Percentiles rank a stretch among this genome's conserved stretches.
These are phyloP conservation scores for Sungouiella thailandica DNA, from an alignment of 805 yeast species.

Conservation along the genomic window DNA sequence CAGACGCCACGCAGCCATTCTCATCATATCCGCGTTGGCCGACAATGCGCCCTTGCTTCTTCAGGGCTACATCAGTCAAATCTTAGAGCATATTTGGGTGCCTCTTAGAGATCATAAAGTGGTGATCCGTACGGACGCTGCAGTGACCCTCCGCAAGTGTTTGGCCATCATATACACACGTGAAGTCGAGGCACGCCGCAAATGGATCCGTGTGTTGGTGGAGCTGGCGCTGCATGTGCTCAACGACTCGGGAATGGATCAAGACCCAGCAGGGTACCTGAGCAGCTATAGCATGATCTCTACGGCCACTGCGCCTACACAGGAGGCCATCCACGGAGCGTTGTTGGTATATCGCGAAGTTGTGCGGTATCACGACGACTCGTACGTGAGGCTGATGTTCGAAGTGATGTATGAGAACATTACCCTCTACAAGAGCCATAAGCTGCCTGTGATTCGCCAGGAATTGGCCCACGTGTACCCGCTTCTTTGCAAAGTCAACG, in stretches of 20 bases:
- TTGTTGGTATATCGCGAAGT: constrained; percentile 78
- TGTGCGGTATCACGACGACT: constrained; percentile 60
- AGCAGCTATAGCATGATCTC: constrained; percentile 7
- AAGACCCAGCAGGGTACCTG: constrained; percentile 3
- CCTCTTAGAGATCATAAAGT: constrained; percentile 78
- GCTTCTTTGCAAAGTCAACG: constrained; percentile 71
- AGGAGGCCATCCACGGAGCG: constrained; percentile 84
- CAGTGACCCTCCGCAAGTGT: constrained; percentile 72
- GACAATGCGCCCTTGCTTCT: constrained; percentile 81
- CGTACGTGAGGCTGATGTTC: constrained; percentile 64
- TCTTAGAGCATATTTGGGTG: constrained; percentile 80
- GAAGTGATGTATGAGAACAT: constrained; percentile 75
- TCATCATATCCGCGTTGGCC: constrained; percentile 79
- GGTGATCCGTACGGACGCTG: constrained; percentile 77
- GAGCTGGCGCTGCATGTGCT: constrained; percentile 64
- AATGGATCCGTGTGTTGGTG: constrained; percentile 70
- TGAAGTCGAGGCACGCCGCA: constrained; percentile 62
- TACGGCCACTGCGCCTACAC: constrained; percentile 18
- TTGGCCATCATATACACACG: constrained; percentile 74
- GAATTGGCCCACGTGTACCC: constrained; percentile 87
- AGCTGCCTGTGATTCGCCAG: constrained; percentile 66
- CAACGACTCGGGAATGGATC: constrained; percentile 24
- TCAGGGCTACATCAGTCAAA: constrained; percentile 70
- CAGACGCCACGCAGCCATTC: constrained; percentile 85
- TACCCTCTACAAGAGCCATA: constrained; percentile 70